phyloP scores from a whole-genome alignment of 2,329 filamentous ascomycete genomes.

The Helicocarpus griseus region DNA sequence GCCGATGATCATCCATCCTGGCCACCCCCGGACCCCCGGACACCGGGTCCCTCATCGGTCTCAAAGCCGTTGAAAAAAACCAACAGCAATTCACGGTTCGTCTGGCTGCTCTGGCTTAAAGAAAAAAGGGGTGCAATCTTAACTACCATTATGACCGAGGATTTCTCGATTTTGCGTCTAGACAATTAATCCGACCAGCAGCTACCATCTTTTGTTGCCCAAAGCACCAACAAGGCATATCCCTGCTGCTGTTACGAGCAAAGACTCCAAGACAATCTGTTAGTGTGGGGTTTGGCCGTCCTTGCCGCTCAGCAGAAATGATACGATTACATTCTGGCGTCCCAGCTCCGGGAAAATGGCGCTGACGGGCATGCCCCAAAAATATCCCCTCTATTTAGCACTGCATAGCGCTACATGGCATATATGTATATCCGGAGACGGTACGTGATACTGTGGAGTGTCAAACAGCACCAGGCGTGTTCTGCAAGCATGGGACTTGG shows the following conservation, averaged over 20 bases:
- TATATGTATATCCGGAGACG: no score
- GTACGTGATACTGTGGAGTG: no score
- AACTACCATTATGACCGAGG: background rate
- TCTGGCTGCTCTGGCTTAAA: no score
- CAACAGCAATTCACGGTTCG: no score
- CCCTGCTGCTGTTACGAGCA: background rate
- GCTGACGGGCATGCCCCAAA: background rate
- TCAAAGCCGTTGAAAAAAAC: no score
- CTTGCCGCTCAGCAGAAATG: background rate
- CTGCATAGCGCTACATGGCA: background rate
- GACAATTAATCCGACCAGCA: background rate
- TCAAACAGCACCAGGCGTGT: no score
- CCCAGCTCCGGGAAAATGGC: no score
- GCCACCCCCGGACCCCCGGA: no score
- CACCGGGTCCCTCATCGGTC: no score
- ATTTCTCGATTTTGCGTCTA: background rate
- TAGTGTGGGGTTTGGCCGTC: slow-evolving; percentile 3
- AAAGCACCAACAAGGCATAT: background rate
- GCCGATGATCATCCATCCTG: background rate
- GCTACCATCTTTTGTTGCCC: background rate
- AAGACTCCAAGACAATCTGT: background rate
- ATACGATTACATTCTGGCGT: background rate
- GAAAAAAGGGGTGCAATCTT: no score
- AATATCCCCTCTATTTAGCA: background rate
- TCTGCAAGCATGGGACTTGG: no score